Conservation (phyloP, 805 yeast species). For the Monosporozyma solicola region DNA sequence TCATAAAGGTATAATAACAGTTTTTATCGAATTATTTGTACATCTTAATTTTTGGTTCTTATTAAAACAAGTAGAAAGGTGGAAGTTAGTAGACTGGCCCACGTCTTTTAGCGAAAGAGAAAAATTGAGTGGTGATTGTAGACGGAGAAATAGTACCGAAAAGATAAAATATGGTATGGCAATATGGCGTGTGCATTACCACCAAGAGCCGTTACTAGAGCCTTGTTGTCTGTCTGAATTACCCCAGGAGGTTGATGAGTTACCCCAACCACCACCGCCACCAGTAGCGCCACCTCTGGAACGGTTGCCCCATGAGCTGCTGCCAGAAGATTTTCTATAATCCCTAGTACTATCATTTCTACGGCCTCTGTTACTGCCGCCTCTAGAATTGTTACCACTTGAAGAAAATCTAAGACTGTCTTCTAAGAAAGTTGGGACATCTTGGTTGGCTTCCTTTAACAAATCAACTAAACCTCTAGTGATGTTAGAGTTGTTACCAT, state of each 20-base stretch:
- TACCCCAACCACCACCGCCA: slow-evolving; percentile 3
- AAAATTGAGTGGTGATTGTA: background rate
- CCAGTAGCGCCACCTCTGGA: slow-evolving; percentile 9
- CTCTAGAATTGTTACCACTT: slow-evolving; percentile 46
- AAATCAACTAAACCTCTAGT: slow-evolving; percentile 80
- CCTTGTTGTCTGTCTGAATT: slow-evolving; percentile 12
- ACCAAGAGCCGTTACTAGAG: slow-evolving; percentile 3
- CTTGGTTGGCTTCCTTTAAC: slow-evolving; percentile 91
- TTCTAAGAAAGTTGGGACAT: slow-evolving; percentile 80
- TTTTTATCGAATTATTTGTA: no score
- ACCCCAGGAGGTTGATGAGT: slow-evolving; percentile 31
- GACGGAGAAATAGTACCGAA: background rate
- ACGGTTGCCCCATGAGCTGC: slow-evolving; percentile 18
- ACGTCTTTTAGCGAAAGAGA: background rate
- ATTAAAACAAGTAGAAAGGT: background rate
- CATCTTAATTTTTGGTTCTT: no score
- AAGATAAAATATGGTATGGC: background rate
- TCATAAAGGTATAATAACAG: no score
- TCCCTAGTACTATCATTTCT: slow-evolving; percentile 38
- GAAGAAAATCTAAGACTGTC: slow-evolving; percentile 70
- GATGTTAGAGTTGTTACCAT: slow-evolving; percentile 83
- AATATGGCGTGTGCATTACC: slow-evolving; percentile 7
- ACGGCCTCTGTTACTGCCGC: slow-evolving; percentile 39
- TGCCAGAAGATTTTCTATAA: slow-evolving; percentile 37
- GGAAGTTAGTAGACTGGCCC: background rate